Percentiles rank a stretch among this genome's conserved stretches.
Conservation (phyloP, 345 rosid species). For the Bruguiera gymnorhiza region DNA sequence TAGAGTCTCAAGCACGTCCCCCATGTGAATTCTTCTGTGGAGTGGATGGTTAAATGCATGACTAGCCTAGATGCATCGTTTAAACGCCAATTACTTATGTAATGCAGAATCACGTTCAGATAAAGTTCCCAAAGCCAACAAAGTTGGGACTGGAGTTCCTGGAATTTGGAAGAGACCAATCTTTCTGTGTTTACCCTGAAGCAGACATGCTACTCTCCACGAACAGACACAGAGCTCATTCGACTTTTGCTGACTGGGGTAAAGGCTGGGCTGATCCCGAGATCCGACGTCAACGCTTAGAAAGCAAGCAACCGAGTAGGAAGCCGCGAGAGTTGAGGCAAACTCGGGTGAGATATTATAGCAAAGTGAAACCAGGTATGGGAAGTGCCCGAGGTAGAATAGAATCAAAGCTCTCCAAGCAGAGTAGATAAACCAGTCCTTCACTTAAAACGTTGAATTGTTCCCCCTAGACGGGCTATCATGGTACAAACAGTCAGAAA, state of each 20-base stretch:
- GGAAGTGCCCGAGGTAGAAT: conserved; percentile 48
- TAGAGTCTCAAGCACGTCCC: no score
- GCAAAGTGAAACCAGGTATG: conserved; percentile 26
- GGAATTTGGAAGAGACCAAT: conserved; percentile 29
- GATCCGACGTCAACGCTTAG: conserved; percentile 60
- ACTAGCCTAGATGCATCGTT: no score
- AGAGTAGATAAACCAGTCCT: conserved; percentile 9
- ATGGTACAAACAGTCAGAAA: no score
- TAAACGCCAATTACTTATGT: background rate
- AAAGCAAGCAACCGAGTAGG: conserved; percentile 23
- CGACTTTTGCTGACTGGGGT: conserved; percentile 69
- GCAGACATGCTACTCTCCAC: conserved; percentile 72
- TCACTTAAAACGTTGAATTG: no score
- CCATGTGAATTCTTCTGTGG: no score
- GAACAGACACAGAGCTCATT: conserved; percentile 33
- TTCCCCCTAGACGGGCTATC: no score
- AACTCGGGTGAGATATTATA: conserved; percentile 14
- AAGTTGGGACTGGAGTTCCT: conserved; percentile 53
- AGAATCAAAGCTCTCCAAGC: conserved; percentile 36
- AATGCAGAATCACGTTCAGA: conserved; percentile 68
- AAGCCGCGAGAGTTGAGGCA: conserved; percentile 19
- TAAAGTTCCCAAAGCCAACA: conserved; percentile 57
- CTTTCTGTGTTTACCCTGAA: conserved; percentile 59
- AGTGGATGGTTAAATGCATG: no score
- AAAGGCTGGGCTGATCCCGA: conserved; percentile 94